Conservation (phyloP, 371 early-diverging fungal genomes). For the Dichotomocladium elegans region DNA sequence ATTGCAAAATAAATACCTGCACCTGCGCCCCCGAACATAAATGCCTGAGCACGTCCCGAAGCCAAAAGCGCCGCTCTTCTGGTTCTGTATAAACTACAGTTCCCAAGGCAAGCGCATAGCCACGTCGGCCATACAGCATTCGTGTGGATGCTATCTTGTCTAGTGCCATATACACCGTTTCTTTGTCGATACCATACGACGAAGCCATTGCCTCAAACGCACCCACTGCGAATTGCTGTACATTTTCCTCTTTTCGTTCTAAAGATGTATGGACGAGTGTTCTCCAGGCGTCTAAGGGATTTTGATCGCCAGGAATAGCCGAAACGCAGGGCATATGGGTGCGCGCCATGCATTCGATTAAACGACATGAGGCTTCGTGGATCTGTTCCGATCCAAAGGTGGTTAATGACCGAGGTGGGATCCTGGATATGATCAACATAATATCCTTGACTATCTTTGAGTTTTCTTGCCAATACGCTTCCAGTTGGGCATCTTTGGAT, state of each 20-base stretch:
- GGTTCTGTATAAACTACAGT: constrained; percentile 35
- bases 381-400: constrained; percentile 69
- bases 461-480: constrained; percentile 23
- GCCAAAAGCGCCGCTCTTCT: constrained; percentile 6
- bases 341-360: constrained; percentile 47
- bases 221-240: constrained; percentile 59
- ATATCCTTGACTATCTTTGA: constrained; percentile 36
- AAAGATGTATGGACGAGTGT: constrained; percentile 50
- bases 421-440: constrained; percentile 30
- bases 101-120: constrained; percentile 68
- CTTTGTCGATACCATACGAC: constrained; percentile 31
- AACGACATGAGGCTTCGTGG: constrained; percentile 53
- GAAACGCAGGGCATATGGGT: constrained; percentile 44
- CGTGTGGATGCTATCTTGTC: constrained; percentile 24
- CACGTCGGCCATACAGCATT: constrained; percentile 54
- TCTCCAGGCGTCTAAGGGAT: constrained; percentile 41
- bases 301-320: too few species aligned
- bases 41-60: constrained; percentile 22
- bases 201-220: constrained; percentile 52
- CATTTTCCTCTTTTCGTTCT: constrained; percentile 66
- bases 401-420: constrained; percentile 52
- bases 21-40: constrained; percentile 24
- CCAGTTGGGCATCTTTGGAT: constrained; percentile 1
- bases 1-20: constrained; percentile 16
- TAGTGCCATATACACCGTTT: constrained; percentile 28